phyloP scores from a whole-genome alignment of 1,284 basidiomycete species.

The Gymnopus androsaceus region DNA sequence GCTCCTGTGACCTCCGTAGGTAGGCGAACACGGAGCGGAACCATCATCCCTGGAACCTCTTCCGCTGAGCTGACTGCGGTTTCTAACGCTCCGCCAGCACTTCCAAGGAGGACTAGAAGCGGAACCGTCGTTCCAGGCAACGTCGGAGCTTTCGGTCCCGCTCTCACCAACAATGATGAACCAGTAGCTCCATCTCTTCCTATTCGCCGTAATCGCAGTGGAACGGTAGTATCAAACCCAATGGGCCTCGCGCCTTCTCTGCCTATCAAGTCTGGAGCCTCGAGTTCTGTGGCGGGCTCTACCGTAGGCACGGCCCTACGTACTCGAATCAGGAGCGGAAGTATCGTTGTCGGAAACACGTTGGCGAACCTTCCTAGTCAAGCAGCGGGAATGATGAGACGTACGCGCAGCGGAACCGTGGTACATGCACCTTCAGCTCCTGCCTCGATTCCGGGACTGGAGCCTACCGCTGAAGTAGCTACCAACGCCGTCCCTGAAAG shows the following conservation, averaged over 20 bases:
- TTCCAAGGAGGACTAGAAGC: constrained; percentile 38
- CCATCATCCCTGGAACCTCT: constrained; percentile 13
- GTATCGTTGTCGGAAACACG: constrained; percentile 10
- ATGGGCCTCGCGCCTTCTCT: constrained; percentile 1
- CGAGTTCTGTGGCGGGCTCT: background rate
- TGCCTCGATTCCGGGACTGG: background rate
- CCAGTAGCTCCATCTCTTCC: background rate
- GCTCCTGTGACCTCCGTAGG: background rate
- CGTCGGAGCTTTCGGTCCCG: background rate
- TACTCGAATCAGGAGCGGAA: constrained; percentile 12
- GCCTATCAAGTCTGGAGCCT: background rate
- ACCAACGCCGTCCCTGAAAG: background rate
- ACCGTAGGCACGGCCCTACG: constrained; percentile 19
- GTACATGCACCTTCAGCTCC: background rate
- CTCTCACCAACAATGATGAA: background rate
- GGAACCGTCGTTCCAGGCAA: constrained; percentile 34
- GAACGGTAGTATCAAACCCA: constrained; percentile 5
- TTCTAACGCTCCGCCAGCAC: constrained; percentile 1
- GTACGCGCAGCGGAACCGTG: constrained; percentile 13
- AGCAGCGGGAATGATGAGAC: constrained; percentile 6
- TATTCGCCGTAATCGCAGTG: constrained; percentile 11
- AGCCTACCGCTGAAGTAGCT: background rate
- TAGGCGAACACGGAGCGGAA: constrained; percentile 19
- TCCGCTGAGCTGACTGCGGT: background rate
- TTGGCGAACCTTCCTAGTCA: constrained; percentile 5